Evolutionary conservation across 306 rosid genomes (phyloP), one percentile per base, ranked within the genome.

Genomic region (Vigna nakashimae): DNA sequence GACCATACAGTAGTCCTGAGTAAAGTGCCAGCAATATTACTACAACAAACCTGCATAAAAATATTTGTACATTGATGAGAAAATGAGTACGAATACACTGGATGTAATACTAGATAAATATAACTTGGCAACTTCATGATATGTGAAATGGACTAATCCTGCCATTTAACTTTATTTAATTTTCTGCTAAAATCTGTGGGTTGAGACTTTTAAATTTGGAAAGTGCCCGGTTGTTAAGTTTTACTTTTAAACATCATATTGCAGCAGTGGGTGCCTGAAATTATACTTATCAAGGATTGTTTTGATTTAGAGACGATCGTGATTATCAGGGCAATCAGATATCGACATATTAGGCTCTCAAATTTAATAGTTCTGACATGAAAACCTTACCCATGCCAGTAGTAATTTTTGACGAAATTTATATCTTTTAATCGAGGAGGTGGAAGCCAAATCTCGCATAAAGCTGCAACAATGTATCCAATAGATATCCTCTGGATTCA

Each of bases 381-480:
- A 43, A 71, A 85, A 71, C 58, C 79, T 13, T 84, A 92, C 98
- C 93, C 92, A 22, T 94, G 98, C 80, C 76, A 78, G 69, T 49
- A 81, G 69, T 85, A 89, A 82, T 77, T 82, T 84, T 56, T 92
- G 80, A 90, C 55, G 75, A 85, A 68, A 46, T 84, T 82, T 3
- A 49, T 24, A 82, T 88, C 85, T 77, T 83, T 75, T 80, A 79
- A 55, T 24, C 74, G 85, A 2, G 77, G 53, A 72, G 71, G 52
- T 38, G 96, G 83, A 73, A 94, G 85, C 95, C 96, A 94, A 45
- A 94, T 94, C 84, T 94, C 93, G 15, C 97, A 92, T 51, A 92
- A 76, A 84, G 95, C 96, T 11, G 93, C 95, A 62, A 82, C 84
- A 9, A 90, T 57, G 73, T 92, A 94, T 76, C 97, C 98, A 71